phyloP scores from a whole-genome alignment of 148 eudicot species.

The Rhododendron mucronatum region DNA sequence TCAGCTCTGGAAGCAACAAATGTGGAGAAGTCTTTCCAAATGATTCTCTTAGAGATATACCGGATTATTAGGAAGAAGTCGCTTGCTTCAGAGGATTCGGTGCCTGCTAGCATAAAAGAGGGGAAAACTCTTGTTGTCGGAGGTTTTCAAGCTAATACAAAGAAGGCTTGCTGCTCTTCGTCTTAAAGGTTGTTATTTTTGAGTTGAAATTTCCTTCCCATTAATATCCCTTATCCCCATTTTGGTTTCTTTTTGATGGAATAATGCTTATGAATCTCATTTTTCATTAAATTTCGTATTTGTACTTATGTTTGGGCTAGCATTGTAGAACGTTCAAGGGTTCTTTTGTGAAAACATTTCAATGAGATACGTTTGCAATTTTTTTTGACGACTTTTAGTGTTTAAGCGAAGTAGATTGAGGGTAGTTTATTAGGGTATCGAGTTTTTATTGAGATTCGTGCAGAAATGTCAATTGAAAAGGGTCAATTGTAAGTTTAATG shows the following conservation, averaged over 20 bases:
- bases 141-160: slow-evolving; percentile 29
- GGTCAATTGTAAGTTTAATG: background rate
- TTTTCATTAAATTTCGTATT: background rate
- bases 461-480: background rate
- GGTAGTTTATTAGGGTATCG: background rate
- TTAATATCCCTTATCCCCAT: background rate
- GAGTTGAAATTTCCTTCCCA: background rate
- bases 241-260: background rate
- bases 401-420: background rate
- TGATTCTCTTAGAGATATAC: slow-evolving; percentile 43
- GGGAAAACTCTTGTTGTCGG: slow-evolving; percentile 48
- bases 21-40: slow-evolving; percentile 54
- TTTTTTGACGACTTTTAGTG: background rate
- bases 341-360: background rate
- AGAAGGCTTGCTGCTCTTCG: slow-evolving; percentile 46
- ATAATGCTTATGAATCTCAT: background rate
- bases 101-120: slow-evolving; percentile 33
- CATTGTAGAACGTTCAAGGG: background rate
- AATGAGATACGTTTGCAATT: background rate
- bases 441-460: background rate
- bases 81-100: slow-evolving; percentile 35
- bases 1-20: slow-evolving; percentile 56
- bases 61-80: slow-evolving; percentile 48
- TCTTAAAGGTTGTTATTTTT: slow-evolving; percentile 20
- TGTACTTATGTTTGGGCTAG: background rate